Conservation (phyloP, 1,139 yeast species). For the Saccharomyces pastorianus region DNA sequence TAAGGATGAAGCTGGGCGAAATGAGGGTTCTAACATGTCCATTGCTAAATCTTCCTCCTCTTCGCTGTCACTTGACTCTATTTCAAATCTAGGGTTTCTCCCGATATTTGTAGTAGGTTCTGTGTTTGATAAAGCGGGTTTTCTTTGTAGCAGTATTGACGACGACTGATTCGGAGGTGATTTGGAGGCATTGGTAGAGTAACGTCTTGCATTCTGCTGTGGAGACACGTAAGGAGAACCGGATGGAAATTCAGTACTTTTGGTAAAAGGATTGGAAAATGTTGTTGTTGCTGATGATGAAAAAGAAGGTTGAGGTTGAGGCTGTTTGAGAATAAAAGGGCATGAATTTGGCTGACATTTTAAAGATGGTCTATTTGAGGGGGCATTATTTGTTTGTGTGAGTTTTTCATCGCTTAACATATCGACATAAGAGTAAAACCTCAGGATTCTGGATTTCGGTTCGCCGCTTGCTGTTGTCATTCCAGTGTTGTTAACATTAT, state of each 20-base stretch:
- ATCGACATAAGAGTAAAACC: conserved; percentile 75
- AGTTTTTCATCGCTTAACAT: conserved; percentile 55
- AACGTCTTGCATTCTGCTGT: conserved; percentile 2
- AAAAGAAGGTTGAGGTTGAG: conserved; percentile 9
- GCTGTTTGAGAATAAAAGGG: conserved; percentile 6
- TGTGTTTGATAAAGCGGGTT: background rate
- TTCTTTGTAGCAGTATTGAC: background rate
- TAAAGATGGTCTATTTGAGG: conserved; percentile 42
- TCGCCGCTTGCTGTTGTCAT: conserved; percentile 7
- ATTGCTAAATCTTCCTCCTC: conserved; percentile 5
- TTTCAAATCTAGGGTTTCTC: background rate
- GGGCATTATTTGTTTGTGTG: conserved; percentile 34
- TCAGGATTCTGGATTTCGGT: conserved; percentile 29
- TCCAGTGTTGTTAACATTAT: conserved; percentile 2
- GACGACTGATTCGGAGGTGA: background rate
- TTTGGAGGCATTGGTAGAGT: conserved; percentile 7
- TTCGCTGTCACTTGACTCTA: conserved; percentile 2
- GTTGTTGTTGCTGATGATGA: conserved; percentile 11
- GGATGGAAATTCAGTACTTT: conserved; percentile 9
- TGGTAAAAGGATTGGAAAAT: conserved; percentile 18
- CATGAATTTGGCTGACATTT: conserved; percentile 8
- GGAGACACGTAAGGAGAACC: conserved; percentile 8
- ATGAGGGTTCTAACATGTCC: background rate
- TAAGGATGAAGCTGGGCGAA: background rate
- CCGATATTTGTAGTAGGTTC: background rate